Evolutionary conservation across 768 basidiomycete species (phyloP).

Genomic region (Hysterangium stoloniferum): DNA sequence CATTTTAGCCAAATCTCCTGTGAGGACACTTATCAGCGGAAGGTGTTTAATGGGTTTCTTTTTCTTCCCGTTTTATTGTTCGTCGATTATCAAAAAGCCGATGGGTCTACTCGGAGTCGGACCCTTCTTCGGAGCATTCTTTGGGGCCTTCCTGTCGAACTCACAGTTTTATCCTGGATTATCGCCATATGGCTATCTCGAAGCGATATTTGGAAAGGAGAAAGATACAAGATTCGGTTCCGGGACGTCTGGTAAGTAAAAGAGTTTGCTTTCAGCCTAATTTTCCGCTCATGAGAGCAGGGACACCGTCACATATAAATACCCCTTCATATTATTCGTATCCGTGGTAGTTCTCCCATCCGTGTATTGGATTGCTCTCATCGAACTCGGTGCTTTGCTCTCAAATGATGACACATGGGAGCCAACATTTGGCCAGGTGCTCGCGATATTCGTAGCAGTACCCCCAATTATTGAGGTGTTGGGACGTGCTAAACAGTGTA

Average conservation of each 20-base stretch:
- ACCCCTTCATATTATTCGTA: conserved; percentile 1
- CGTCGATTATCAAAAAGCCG: too few relatives aligned
- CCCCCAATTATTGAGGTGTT: not conserved
- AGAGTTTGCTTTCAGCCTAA: too few relatives aligned
- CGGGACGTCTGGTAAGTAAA: not conserved
- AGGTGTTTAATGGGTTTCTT: not conserved
- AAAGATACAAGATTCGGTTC: not conserved
- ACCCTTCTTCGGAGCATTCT: not conserved
- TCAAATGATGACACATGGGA: not conserved
- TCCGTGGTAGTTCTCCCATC: not conserved
- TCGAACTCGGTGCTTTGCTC: not conserved
- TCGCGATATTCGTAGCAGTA: not conserved
- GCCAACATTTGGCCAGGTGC: not conserved
- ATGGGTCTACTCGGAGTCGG: not conserved
- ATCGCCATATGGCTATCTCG: not conserved
- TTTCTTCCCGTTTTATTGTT: not conserved
- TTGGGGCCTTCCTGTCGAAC: not conserved
- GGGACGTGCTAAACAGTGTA: not conserved
- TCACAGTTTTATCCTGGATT: not conserved
- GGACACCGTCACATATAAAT: not conserved
- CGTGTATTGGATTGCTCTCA: not conserved
- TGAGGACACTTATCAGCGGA: not conserved
- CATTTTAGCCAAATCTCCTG: not conserved
- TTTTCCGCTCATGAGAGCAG: too few relatives aligned
- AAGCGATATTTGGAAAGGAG: not conserved